Base-by-base conservation (phyloP, 805 yeast species). In the Yarrowia deformans region DNA sequence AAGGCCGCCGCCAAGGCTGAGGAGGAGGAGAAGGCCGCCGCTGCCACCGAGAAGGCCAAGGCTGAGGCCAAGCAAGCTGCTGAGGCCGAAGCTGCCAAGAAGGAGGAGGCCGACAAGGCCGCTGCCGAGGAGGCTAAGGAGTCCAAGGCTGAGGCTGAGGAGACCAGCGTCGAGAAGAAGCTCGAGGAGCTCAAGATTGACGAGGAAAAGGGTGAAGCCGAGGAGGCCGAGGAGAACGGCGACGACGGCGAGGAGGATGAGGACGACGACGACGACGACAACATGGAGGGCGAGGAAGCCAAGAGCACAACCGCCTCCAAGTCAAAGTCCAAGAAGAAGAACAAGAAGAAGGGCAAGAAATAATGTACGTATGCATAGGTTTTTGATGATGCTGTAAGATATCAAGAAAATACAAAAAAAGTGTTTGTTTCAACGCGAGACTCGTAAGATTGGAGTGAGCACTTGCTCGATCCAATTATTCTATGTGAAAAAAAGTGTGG, bases 331-430 rank as follows among this genome's bases (percentile, higher is more conserved):
- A 56, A 56, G 66, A 60, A 60, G 66, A 60, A 45, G 66, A 60
- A 45, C 34, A 60, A 60, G 66, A 60, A 60, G 66, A 60, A 60
- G 66, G 66, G 66, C 52, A 60, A 60, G 66, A 60, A 60, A 56
- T 56, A 56, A 56, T 56, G 63, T 56, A 40, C n/a, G 48, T 56
- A 56, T 56, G 63, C 63, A 56, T 56, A 56, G 39, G 39, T 56
- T 56, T 56, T 56, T 54, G 60, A 54, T 54, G 60, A 54, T 54
- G 60, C 54, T 54, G 60, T 54, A 54, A 54, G 60, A 54, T 54
- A 54, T 54, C 45, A 14, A 40, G 14, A 35, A 54, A 54, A 58
- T 12, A 39, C 9, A 43, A 60, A 34, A n/a, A 32, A 34, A 45
- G 48, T 60, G 50, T 60, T 43, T 56, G 49, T 56, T 42, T 29